Evolutionary conservation across 1,284 basidiomycete species (phyloP).

Genomic region (Cryptococcus sp.): DNA sequence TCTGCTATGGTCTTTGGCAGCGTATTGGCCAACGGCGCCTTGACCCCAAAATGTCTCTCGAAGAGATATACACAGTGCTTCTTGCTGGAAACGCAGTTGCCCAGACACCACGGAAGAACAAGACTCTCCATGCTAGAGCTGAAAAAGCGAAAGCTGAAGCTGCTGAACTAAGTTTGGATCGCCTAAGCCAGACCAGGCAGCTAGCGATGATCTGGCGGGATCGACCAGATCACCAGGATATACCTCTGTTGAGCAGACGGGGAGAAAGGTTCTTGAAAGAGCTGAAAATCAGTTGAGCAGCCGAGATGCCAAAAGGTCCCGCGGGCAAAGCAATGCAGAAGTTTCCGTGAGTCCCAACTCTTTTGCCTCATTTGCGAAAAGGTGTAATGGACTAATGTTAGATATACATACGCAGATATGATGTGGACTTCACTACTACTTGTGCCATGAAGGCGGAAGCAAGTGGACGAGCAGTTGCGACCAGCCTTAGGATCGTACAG

Average conservation of each 20-base stretch:
- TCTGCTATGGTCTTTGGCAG: constrained; percentile 5
- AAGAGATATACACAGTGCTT: constrained; percentile 1
- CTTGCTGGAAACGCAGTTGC: not conserved
- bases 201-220: constrained; percentile 32
- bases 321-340: constrained; percentile 9
- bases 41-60: not conserved
- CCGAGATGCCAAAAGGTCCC: not conserved
- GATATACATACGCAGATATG: constrained; percentile 25
- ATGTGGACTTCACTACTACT: constrained; percentile 35
- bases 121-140: constrained; percentile 5
- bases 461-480: constrained; percentile 5
- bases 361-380: not conserved
- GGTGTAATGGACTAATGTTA: not conserved
- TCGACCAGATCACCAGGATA: constrained; percentile 3
- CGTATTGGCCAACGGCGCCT: not conserved
- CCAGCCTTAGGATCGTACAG: constrained; percentile 5
- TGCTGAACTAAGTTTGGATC: constrained; percentile 1
- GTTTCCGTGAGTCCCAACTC: constrained; percentile 21
- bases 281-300: constrained; percentile 28
- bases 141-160: constrained; percentile 7
- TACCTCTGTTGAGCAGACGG: constrained; percentile 12
- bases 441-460: constrained; percentile 32
- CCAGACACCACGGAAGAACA: not conserved
- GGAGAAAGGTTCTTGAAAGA: constrained; percentile 7
- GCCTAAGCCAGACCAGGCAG: constrained; percentile 20